Base-by-base conservation (phyloP, 345 rosid genomes). In the Sonneratia caseolaris region DNA sequence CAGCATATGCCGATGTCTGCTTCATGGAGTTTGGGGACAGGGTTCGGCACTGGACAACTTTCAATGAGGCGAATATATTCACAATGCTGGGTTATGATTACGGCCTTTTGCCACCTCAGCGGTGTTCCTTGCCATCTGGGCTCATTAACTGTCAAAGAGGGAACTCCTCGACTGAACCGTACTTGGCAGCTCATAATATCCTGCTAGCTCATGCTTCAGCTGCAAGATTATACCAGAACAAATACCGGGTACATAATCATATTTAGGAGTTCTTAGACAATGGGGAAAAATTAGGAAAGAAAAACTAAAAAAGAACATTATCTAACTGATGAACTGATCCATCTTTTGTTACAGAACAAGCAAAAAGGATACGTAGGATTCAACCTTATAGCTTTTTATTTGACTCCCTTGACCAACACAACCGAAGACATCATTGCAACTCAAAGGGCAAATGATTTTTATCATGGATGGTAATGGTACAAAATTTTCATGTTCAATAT, bases 201-300 rank as follows among this genome's bases (percentile, higher is more conserved):
- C 70, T 93, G 76, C 51, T 93, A 71, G 91, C 97, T 3, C 98
- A 93, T 74, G 96, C 89, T 56, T 84, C 91, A 7, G 82, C 83
- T 49, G 84, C 90, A 55, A 84, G 77, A 71, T 27, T 93, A 75
- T 89, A 93, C 81, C 75, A 14, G 82, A 78, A 67, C 19, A 89
- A 84, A 66, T 89, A 89, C 73, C 87, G 84, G 88, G 98, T 86
- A 55, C 24, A 3, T 11, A 5, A 80, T 53, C 8, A 80, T 53
- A 9, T 8, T 40, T 19, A 14, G 3, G 15, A 24, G 18, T 24
- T 36, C 11, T 35, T 15, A 21, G 1, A 24, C 3, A 27, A 27
- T 27, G 47, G 7, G 47, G 13, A 1, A 36, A 37, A 67, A 21
- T 67, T 67, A 19, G 22, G 5, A 35, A 35, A 22, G 32, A 65